Conservation (phyloP, 2,329 filamentous ascomycete genomes). For the Fonsecaea multimorphosa region DNA sequence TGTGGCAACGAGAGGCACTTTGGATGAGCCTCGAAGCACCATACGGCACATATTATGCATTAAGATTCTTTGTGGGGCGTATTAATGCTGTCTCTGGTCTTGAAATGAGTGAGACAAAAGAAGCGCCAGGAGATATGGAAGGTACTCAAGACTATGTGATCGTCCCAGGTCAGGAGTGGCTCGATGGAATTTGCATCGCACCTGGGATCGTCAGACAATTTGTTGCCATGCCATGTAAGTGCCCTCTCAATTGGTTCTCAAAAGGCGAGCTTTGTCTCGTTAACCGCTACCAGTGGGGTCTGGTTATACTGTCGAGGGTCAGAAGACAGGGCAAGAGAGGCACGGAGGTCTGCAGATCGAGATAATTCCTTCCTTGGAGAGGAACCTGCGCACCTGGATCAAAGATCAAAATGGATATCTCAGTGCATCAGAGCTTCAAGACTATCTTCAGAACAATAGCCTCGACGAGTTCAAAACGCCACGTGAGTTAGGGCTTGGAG, state of each 20-base stretch:
- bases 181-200: slow-evolving; percentile 50
- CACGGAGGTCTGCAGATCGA: slow-evolving; percentile 55
- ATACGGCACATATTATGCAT: not conserved
- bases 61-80: not conserved
- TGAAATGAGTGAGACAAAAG: not conserved
- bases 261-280: slow-evolving; percentile 27
- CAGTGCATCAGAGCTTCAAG: not conserved
- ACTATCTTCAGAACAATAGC: not conserved
- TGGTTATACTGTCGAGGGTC: slow-evolving; percentile 55
- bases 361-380: slow-evolving; percentile 44
- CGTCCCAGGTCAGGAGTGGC: slow-evolving; percentile 48
- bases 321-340: slow-evolving; percentile 52
- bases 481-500: not conserved
- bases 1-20: slow-evolving; percentile 6
- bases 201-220: slow-evolving; percentile 55
- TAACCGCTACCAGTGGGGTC: not conserved
- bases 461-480: not conserved
- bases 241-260: slow-evolving; percentile 15
- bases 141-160: slow-evolving; percentile 53
- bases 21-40: not conserved
- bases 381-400: not conserved
- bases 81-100: not conserved
- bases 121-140: not conserved
- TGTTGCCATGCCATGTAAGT: slow-evolving; percentile 51
- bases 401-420: not conserved